A percentile compares a stretch with the other conserved stretches of the same genome.
phyloP scores from a whole-genome alignment of 2,329 filamentous ascomycete genomes.

The Colletotrichum falcatum region DNA sequence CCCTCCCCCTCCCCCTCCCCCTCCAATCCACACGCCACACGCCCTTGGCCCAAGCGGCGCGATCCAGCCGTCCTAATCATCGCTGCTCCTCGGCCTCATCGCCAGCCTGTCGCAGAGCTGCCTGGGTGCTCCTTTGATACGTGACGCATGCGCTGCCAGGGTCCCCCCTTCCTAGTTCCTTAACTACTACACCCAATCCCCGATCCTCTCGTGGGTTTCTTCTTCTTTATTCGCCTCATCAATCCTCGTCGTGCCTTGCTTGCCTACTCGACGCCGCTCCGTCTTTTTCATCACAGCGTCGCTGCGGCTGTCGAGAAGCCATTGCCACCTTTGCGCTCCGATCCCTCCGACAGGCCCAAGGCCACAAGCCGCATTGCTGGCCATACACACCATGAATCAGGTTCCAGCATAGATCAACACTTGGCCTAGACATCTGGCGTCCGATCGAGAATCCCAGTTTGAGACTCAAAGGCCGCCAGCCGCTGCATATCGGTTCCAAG shows the following conservation, averaged over 20 bases:
- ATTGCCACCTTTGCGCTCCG: conserved; percentile 25
- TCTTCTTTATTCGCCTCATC: conserved; percentile 26
- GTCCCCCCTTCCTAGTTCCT: conserved; percentile 37
- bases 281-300: conserved; percentile 20
- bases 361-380: conserved; percentile 49
- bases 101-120: conserved; percentile 40
- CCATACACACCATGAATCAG: conserved; percentile 49
- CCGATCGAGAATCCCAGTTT: conserved; percentile 32
- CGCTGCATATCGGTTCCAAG: conserved; percentile 17
- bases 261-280: conserved; percentile 18
- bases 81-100: conserved; percentile 33
- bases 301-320: conserved; percentile 20
- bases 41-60: conserved; percentile 28
- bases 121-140: conserved; percentile 41
- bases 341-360: conserved; percentile 16
- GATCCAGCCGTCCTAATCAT: conserved; percentile 35
- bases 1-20: background rate
- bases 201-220: conserved; percentile 28
- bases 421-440: conserved; percentile 37
- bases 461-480: conserved; percentile 6
- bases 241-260: conserved; percentile 21
- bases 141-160: conserved; percentile 42
- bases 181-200: conserved; percentile 39
- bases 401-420: conserved; percentile 43
- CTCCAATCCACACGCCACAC: background rate